phyloP scores from a whole-genome alignment of 2,329 filamentous ascomycete species.

The Botryotinia convoluta region DNA sequence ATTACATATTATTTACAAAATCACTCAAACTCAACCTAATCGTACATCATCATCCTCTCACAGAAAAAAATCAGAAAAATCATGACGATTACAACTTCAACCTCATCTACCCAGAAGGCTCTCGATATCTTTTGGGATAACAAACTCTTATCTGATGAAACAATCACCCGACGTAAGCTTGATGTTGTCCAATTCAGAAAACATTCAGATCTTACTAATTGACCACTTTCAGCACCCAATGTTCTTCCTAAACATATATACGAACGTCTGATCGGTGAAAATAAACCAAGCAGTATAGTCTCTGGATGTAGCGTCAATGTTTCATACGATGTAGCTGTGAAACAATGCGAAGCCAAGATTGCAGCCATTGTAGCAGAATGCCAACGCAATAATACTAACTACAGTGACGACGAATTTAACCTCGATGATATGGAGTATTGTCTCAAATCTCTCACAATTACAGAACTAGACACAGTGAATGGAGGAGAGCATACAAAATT shows the following conservation, averaged over 20 bases:
- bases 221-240: neutral
- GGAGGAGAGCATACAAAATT: too few species aligned
- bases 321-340: constrained; percentile 68
- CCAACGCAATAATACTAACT: constrained; percentile 73
- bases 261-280: neutral
- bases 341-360: constrained; percentile 63
- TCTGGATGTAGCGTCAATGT: constrained; percentile 40
- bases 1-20: neutral
- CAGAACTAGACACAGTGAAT: neutral
- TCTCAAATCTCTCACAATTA: constrained; percentile 20
- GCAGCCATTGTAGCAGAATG: constrained; percentile 61
- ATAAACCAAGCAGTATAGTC: neutral
- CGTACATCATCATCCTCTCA: neutral
- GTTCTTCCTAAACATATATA: constrained; percentile 17
- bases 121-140: constrained; percentile 16
- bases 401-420: constrained; percentile 77
- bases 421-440: constrained; percentile 51
- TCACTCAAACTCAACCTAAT: neutral
- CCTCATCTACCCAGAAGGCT: neutral
- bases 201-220: neutral
- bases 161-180: constrained; percentile 6
- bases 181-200: neutral
- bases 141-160: neutral
- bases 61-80: neutral
- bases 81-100: neutral